Conservation (phyloP, 495 filamentous ascomycete species). For the Lophiostoma macrostomum region DNA sequence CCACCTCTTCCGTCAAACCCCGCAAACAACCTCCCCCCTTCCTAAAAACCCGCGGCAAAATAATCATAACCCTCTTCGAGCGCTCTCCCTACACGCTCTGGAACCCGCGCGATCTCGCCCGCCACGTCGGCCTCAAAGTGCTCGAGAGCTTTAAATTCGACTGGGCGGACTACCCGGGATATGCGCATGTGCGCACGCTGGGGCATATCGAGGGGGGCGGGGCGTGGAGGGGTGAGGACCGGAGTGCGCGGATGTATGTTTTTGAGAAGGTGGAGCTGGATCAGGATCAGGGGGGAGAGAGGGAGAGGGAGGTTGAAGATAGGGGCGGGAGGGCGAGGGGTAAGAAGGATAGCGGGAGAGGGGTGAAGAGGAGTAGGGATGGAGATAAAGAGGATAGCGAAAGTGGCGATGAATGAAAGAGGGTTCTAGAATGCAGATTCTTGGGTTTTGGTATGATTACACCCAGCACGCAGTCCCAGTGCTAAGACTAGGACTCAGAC, state of each 20-base stretch:
- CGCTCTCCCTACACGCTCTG: slow-evolving; percentile 90
- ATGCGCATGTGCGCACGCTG: slow-evolving; percentile 82
- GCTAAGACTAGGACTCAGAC: no score
- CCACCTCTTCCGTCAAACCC: neutral
- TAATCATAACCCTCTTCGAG: slow-evolving; percentile 87
- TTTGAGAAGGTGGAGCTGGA: slow-evolving; percentile 35
- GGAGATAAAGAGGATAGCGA: neutral
- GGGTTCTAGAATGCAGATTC: no score
- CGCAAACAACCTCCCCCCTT: slow-evolving; percentile 51
- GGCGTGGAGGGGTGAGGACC: slow-evolving; percentile 45
- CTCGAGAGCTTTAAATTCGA: slow-evolving; percentile 75
- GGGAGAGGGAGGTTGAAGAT: slow-evolving; percentile 28
- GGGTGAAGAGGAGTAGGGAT: slow-evolving; percentile 4
- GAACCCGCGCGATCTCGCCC: slow-evolving; percentile 84
- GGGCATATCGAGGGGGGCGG: slow-evolving; percentile 64
- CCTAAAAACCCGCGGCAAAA: slow-evolving; percentile 55
- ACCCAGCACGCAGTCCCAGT: no score
- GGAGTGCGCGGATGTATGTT: slow-evolving; percentile 48
- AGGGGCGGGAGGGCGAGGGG: slow-evolving; percentile 6
- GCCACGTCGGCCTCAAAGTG: slow-evolving; percentile 73
- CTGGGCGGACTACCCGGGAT: slow-evolving; percentile 72
- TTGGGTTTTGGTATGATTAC: no score
- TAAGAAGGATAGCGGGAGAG: slow-evolving; percentile 16
- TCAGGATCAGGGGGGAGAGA: slow-evolving; percentile 12
- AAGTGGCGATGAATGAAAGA: neutral